Evolutionary conservation across 108 stramenopile genomes (phyloP).

Genomic region (Skeletonema grethae): DNA sequence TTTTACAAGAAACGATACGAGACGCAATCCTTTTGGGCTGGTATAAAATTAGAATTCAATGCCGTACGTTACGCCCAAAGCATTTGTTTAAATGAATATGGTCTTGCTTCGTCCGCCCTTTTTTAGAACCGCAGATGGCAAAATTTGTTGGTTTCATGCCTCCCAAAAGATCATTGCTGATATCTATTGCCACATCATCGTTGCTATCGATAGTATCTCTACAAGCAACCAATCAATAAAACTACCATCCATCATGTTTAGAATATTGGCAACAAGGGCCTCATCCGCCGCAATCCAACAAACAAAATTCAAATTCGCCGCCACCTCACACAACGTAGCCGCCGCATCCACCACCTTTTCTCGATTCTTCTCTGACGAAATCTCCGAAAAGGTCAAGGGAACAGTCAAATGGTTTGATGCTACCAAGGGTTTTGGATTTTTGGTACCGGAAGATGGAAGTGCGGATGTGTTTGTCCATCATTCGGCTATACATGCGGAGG

Average conservation of each 20-base stretch:
- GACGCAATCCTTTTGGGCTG: no score
- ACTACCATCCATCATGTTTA: neutral
- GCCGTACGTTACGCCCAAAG: no score
- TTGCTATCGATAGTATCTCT: neutral
- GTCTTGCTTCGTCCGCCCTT: neutral
- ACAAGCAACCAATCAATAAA: neutral
- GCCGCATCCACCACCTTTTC: neutral
- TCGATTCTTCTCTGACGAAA: constrained; percentile 5
- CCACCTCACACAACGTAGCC: neutral
- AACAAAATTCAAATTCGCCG: neutral
- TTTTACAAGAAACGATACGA: no score
- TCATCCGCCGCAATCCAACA: neutral
- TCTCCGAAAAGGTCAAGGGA: constrained; percentile 5
- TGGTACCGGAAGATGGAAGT: constrained; percentile 42
- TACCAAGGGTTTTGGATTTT: constrained; percentile 47
- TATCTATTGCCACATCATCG: neutral
- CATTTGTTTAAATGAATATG: neutral
- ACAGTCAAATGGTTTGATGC: constrained; percentile 35
- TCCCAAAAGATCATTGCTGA: neutral
- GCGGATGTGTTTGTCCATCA: constrained; percentile 60
- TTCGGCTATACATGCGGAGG: constrained; percentile 42
- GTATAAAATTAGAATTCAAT: neutral
- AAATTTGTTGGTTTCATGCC: neutral
- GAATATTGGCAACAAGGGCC: neutral
- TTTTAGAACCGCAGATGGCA: no score